Conservation (phyloP, 352 stramenopile species). For the Globisporangium ultimum region DNA sequence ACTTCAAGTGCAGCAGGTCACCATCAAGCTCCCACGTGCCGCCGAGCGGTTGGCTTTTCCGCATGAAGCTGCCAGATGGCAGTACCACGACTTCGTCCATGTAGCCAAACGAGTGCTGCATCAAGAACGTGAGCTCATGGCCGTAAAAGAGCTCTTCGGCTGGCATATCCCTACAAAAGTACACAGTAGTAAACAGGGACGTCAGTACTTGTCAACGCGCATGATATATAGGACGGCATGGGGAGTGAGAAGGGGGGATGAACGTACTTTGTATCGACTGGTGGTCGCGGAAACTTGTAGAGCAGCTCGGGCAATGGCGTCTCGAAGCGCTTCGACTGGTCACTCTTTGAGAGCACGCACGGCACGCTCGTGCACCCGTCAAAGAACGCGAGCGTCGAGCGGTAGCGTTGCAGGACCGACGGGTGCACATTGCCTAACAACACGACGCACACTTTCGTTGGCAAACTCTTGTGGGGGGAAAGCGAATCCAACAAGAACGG, state of each 20-base stretch:
- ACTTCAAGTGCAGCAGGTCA: conserved; percentile 81
- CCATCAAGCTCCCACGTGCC: conserved; percentile 78
- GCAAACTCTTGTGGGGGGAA: conserved; percentile 32
- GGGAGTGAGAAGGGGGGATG: background rate
- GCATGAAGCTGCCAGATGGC: conserved; percentile 53
- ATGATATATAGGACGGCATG: background rate
- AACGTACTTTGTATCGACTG: conserved; percentile 58
- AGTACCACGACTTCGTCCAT: conserved; percentile 73
- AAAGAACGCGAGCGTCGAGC: conserved; percentile 70
- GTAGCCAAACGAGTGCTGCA: conserved; percentile 69
- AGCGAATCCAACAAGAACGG: conserved; percentile 56
- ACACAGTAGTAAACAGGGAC: background rate
- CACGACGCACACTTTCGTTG: conserved; percentile 73
- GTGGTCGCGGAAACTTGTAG: conserved; percentile 65
- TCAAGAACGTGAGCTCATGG: conserved; percentile 79
- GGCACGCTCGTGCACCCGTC: conserved; percentile 68
- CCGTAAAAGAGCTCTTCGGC: conserved; percentile 69
- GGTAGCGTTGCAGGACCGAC: conserved; percentile 63
- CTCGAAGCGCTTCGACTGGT: conserved; percentile 50
- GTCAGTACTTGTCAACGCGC: background rate
- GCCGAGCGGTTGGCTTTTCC: conserved; percentile 61
- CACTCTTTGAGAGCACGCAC: conserved; percentile 56
- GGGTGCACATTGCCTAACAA: conserved; percentile 68
- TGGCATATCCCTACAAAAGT: conserved; percentile 29
- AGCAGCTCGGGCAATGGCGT: conserved; percentile 58